phyloP scores from a whole-genome alignment of 495 filamentous ascomycete genomes.

The Diplogelasinospora grovesii region DNA sequence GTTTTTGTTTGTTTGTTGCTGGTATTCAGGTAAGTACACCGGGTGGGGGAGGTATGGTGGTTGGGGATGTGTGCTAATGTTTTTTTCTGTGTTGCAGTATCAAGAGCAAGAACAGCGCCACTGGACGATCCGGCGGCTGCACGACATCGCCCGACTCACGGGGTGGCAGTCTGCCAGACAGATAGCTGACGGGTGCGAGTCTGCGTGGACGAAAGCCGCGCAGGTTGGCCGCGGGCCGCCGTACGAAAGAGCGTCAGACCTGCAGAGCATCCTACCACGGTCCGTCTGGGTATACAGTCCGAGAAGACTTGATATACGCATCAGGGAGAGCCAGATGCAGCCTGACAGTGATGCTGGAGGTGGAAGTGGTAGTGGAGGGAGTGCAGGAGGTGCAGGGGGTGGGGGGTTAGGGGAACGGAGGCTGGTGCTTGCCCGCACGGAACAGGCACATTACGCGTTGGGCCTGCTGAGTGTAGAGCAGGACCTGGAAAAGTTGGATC shows the following conservation, averaged over 20 bases:
- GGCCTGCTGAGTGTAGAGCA: constrained; percentile 45
- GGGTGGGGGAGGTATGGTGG: too few species aligned
- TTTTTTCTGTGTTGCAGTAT: constrained; percentile 46
- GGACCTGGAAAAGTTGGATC: constrained; percentile 43
- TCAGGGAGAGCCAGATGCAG: constrained; percentile 30
- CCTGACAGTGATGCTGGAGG: not conserved
- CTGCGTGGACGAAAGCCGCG: constrained; percentile 67
- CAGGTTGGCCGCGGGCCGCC: constrained; percentile 67
- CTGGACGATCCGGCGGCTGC: constrained; percentile 67
- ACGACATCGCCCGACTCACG: constrained; percentile 69
- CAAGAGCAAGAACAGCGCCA: constrained; percentile 61
- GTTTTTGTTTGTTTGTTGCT: constrained; percentile 77
- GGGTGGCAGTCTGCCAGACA: constrained; percentile 79
- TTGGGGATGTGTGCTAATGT: too few species aligned
- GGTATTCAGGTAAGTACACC: constrained; percentile 58
- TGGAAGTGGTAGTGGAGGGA: not conserved
- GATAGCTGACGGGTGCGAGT: constrained; percentile 78
- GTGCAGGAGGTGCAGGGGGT: not conserved
- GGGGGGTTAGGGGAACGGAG: constrained; percentile 17
- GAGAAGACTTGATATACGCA: constrained; percentile 34
- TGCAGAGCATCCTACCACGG: constrained; percentile 25
- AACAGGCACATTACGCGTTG: constrained; percentile 47
- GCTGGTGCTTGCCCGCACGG: constrained; percentile 40
- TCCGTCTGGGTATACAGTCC: constrained; percentile 37
- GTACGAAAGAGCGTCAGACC: constrained; percentile 49